Conservation (phyloP, 2,329 filamentous ascomycete genomes). For the Fusarium sambucinum region DNA sequence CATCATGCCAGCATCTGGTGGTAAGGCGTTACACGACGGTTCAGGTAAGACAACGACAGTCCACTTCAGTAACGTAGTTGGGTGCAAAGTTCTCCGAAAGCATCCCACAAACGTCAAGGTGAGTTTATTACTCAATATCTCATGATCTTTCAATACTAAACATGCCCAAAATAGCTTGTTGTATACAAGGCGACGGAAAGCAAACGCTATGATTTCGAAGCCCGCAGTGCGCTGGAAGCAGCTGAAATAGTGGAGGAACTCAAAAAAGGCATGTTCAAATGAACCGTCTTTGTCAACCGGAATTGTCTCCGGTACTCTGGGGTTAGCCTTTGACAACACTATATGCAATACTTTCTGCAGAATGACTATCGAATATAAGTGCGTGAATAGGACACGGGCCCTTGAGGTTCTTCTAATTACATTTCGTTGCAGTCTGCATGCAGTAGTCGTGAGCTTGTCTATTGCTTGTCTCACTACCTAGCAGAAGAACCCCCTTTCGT, state of each 20-base stretch:
- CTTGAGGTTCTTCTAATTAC: slow-evolving; percentile 1
- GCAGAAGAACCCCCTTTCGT: slow-evolving; percentile 4
- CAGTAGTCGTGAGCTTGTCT: slow-evolving; percentile 4
- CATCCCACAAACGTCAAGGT: slow-evolving; percentile 86
- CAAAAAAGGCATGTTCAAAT: slow-evolving; percentile 72
- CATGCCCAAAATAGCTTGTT: slow-evolving; percentile 62
- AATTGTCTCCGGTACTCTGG: background rate
- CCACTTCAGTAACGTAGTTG: slow-evolving; percentile 84
- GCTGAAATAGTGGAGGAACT: slow-evolving; percentile 83
- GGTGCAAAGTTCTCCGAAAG: slow-evolving; percentile 82
- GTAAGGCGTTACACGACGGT: slow-evolving; percentile 73
- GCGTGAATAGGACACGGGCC: slow-evolving; percentile 3
- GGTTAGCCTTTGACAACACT: background rate
- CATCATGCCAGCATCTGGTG: slow-evolving; percentile 78
- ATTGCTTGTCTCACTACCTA: slow-evolving; percentile 14
- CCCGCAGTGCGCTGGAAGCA: slow-evolving; percentile 77
- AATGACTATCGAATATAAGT: background rate
- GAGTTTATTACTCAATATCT: slow-evolving; percentile 42
- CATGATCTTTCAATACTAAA: slow-evolving; percentile 18
- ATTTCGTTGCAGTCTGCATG: background rate
- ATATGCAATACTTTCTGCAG: background rate
- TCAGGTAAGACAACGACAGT: slow-evolving; percentile 81
- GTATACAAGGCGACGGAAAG: slow-evolving; percentile 81
- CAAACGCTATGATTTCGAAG: slow-evolving; percentile 88
- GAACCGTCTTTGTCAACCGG: slow-evolving; percentile 2